Conservation (phyloP, 345 rosid genomes). For the Ceriops zippeliana region DNA sequence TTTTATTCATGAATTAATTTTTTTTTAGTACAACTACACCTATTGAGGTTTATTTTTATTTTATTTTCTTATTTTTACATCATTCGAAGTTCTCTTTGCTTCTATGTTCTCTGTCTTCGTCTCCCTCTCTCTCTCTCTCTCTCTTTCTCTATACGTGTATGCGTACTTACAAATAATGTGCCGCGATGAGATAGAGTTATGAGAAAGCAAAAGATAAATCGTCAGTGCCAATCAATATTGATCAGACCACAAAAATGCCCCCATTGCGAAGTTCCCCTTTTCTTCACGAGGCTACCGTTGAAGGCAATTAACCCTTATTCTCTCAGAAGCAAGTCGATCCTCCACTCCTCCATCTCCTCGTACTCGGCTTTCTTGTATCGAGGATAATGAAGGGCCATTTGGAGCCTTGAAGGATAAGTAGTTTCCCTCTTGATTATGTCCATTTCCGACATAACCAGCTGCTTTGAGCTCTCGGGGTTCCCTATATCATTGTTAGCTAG, state of each 20-base stretch:
- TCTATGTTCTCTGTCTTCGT: too few relatives aligned
- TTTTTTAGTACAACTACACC: too few relatives aligned
- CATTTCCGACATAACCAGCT: slow-evolving; percentile 2
- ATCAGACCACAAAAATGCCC: slow-evolving; percentile 61
- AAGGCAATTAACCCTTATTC: slow-evolving; percentile 49
- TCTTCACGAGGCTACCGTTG: slow-evolving; percentile 32
- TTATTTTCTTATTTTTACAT: too few relatives aligned
- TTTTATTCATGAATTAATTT: too few relatives aligned
- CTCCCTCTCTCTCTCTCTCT: too few relatives aligned
- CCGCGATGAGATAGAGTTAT: too few relatives aligned
- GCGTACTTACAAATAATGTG: too few relatives aligned
- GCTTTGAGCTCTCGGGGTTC: slow-evolving; percentile 16
- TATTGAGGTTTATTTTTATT: too few relatives aligned
- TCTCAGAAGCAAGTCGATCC: slow-evolving; percentile 45
- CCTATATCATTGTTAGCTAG: background rate
- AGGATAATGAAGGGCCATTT: slow-evolving; percentile 74
- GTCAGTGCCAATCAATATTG: slow-evolving; percentile 21
- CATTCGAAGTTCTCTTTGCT: too few relatives aligned
- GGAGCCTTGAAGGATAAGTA: slow-evolving; percentile 31
- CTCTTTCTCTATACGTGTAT: too few relatives aligned
- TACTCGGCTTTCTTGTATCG: slow-evolving; percentile 52
- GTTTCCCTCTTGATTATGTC: background rate
- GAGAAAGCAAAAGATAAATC: too few relatives aligned
- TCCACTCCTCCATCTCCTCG: slow-evolving; percentile 78
- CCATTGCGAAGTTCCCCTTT: slow-evolving; percentile 59